Evolutionary conservation across 2,329 filamentous ascomycete species (phyloP).

Genomic region (Diaporthe aspalathi): DNA sequence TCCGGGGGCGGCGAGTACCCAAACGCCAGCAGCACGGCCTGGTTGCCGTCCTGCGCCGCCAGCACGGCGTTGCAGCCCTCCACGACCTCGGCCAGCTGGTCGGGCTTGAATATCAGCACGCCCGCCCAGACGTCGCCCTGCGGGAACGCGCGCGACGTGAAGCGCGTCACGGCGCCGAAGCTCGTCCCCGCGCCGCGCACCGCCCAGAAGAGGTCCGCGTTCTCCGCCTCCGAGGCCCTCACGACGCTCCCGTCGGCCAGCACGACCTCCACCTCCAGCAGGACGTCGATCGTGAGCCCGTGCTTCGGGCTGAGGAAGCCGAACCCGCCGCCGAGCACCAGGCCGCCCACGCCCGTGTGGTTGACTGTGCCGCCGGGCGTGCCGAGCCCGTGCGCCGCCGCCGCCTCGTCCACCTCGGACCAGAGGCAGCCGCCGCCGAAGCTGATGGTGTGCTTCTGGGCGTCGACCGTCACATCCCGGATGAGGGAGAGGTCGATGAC

Average conservation of each 20-base stretch:
- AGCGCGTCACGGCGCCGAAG: constrained; percentile 57
- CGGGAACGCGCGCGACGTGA: constrained; percentile 49
- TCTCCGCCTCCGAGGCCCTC: constrained; percentile 54
- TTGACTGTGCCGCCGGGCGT: constrained; percentile 72
- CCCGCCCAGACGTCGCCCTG: constrained; percentile 50
- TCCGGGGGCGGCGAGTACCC: constrained; percentile 46
- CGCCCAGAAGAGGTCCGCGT: constrained; percentile 57
- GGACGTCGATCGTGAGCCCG: constrained; percentile 61
- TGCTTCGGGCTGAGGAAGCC: constrained; percentile 65
- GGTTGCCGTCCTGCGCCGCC: constrained; percentile 42
- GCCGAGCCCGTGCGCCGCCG: constrained; percentile 62
- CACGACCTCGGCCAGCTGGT: constrained; percentile 46
- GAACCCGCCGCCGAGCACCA: constrained; percentile 69
- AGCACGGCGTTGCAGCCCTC: constrained; percentile 47
- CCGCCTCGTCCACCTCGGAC: constrained; percentile 65
- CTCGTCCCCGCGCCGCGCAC: constrained; percentile 54
- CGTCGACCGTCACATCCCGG: constrained; percentile 61
- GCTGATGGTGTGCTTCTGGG: constrained; percentile 55
- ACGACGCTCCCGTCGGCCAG: constrained; percentile 52
- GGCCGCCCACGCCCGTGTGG: constrained; percentile 70
- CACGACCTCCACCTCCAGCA: constrained; percentile 54
- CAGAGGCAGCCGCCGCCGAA: constrained; percentile 65
- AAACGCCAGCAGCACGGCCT: constrained; percentile 36
- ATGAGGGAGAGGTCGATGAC: constrained; percentile 67
- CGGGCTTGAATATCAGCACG: constrained; percentile 43